Percentiles rank a stretch among this genome's conserved stretches.
Evolutionary conservation across 441 rosid species (phyloP).

Genomic region (Daphne laureola): DNA sequence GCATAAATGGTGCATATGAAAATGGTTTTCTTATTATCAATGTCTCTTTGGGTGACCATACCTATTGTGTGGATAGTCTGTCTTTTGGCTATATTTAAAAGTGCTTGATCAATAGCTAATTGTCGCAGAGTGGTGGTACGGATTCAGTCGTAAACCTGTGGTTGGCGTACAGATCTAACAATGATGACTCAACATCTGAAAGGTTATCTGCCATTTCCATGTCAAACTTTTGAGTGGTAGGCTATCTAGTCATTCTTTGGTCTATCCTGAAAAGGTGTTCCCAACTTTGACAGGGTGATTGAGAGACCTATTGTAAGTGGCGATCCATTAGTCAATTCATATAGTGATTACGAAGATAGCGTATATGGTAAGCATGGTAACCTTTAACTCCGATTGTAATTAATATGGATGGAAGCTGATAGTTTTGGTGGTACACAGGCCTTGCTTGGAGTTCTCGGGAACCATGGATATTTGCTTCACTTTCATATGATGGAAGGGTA

Average conservation of each 20-base stretch:
- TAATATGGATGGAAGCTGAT: conserved; percentile 8
- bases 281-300: conserved; percentile 34
- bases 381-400: conserved; percentile 7
- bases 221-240: conserved; percentile 1
- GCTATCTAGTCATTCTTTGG: conserved; percentile 9
- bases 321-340: conserved; percentile 61
- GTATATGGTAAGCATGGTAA: conserved; percentile 52
- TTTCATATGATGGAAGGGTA: conserved; percentile 96
- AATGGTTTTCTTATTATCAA: conserved; percentile 2
- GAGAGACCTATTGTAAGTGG: conserved; percentile 30
- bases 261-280: conserved; percentile 8
- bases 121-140: conserved; percentile 81
- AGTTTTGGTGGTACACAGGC: conserved; percentile 32
- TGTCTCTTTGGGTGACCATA: conserved; percentile 2
- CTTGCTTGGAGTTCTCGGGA: conserved; percentile 93
- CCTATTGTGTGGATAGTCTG: background rate
- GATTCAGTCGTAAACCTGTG: conserved; percentile 88
- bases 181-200: conserved; percentile 35
- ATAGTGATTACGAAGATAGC: conserved; percentile 84
- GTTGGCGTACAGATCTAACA: conserved; percentile 46
- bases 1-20: background rate
- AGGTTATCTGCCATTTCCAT: conserved; percentile 28
- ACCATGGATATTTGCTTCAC: conserved; percentile 87
- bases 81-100: conserved; percentile 8
- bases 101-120: conserved; percentile 20